Base-by-base conservation (phyloP, 2,329 filamentous ascomycete species). In the Ceratocystis smalleyi region DNA sequence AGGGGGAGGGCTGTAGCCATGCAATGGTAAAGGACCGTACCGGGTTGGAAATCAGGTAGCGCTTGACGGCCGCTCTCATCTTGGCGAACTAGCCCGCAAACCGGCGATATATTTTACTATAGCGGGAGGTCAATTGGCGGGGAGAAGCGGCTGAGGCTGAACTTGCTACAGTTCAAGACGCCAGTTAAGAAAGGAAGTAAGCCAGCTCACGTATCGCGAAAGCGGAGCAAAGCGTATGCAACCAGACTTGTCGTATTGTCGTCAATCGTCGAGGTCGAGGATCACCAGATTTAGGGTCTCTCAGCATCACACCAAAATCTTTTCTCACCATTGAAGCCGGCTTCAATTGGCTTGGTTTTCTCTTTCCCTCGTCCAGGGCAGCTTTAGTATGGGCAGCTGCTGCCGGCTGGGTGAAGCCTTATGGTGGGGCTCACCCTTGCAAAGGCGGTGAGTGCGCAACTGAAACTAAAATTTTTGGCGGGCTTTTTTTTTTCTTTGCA, bases 21-120 rank as follows among this genome's bases (percentile, higher is more conserved):
- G 40, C 17, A 32, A 24, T 5, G 59, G 30, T 8, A 17, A 59
- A 22, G 55, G 17, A 5, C 43, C 66, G 61, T 65, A 68, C 67
- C 64, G 66, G 65, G 63, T 66, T 65, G 62, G 65, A 60, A 30
- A 68, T 65, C 59, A 68, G 59, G 60, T 68, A 64, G 43, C 66
- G 66, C 62, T 68, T 68, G 64, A 68, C 67, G 45, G 67, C 67
- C 66, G 61, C 62, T 63, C 67, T 68, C 67, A 68, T 68, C 60
- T 67, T 67, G 66, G 43, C 59, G 62, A 62, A 65, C 59, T 66
- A 64, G 64, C 60, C 64, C 61, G 59, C 63, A 54, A 64, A 59
- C 55, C 49, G 65, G 65, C 59, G 65, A 51, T 43, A 59, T 30
- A 40, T 63, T 63, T 59, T 27, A 64, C 47, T 40, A 60, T 24